These are phyloP conservation scores for Nepenthes alata DNA, from an alignment of 179 eudicot genomes.

Conservation along the genomic window DNA sequence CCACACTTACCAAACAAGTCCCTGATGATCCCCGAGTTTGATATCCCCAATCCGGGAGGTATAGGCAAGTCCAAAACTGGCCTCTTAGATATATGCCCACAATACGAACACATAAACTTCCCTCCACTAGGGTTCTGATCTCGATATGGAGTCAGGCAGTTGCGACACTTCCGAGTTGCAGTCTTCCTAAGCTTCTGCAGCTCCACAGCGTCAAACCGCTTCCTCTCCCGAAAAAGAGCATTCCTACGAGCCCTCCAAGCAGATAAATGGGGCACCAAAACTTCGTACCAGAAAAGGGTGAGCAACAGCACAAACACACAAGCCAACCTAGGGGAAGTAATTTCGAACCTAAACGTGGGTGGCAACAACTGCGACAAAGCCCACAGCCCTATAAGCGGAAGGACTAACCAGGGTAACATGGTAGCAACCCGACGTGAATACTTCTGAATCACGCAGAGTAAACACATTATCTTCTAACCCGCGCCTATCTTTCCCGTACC, in stretches of 20 bases:
- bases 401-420: slow-evolving; percentile 97
- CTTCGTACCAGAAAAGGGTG: slow-evolving; percentile 87
- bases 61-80: slow-evolving; percentile 87
- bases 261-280: slow-evolving; percentile 85
- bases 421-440: slow-evolving; percentile 98
- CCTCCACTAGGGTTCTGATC: slow-evolving; percentile 97
- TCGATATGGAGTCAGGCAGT: slow-evolving; percentile 75
- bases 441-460: slow-evolving; percentile 95
- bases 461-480: slow-evolving; percentile 82
- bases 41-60: slow-evolving; percentile 48
- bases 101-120: slow-evolving; percentile 82
- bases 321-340: slow-evolving; percentile 85
- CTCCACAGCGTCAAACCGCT: slow-evolving; percentile 78
- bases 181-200: slow-evolving; percentile 83
- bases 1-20: slow-evolving; percentile 88
- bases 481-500: slow-evolving; percentile 24
- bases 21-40: slow-evolving; percentile 66
- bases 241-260: slow-evolving; percentile 77
- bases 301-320: slow-evolving; percentile 76
- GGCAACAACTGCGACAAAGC: slow-evolving; percentile 87
- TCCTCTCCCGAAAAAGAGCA: slow-evolving; percentile 70
- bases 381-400: slow-evolving; percentile 92
- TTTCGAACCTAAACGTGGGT: slow-evolving; percentile 83
- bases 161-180: slow-evolving; percentile 86
- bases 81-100: slow-evolving; percentile 92